Evolutionary conservation across 805 yeast genomes (phyloP), one percentile per base, ranked within the genome.

Genomic region (Candida boleticola): DNA sequence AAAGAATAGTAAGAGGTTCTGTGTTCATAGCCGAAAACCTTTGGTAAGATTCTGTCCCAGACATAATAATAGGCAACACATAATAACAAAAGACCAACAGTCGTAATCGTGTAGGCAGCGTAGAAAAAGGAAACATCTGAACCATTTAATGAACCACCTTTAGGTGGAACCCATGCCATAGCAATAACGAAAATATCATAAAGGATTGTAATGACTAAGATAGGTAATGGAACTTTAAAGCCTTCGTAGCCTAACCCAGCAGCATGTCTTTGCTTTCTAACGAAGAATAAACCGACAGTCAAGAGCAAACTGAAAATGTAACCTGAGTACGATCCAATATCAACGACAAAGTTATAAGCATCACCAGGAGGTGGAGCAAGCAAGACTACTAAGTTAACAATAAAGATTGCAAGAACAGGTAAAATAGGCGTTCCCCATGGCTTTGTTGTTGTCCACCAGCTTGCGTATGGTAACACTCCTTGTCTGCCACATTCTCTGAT

Each of bases 81-180:
- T 3, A 62, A 37, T 3, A 42, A 27, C 18, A 69, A 42, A 3
- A 70, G 38, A 1, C 72, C 72, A 40, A 68, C 50, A 3, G 69
- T 60, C 13, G 63, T 57, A 14, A 68, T 46, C n/a, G 73, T 68
- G 47, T 70, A 68, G 0, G 74, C 62, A 14, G 68, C 66, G 47
- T 70, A 70, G 49, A 70, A 68, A 50, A 70, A 70, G 3, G 69
- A 55, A 18, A 68, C 72, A 47, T 70, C 75, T 36, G 66, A 55
- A 3, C 74, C 75, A 23, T 50, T 66, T 44, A 68, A 55, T 13
- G 35, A n/a, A 3, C 70, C 70, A 32, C 45, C 46, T 40, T 59
- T 48, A 20, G 75, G 74, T 23, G 74, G 74, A 26, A 70, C 73
- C 47, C 63, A 70, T 0, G 73, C 64, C 60, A 69, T 62, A 14